phyloP scores from a whole-genome alignment of 768 basidiomycete genomes.

The Strobilomyces dryophilus region DNA sequence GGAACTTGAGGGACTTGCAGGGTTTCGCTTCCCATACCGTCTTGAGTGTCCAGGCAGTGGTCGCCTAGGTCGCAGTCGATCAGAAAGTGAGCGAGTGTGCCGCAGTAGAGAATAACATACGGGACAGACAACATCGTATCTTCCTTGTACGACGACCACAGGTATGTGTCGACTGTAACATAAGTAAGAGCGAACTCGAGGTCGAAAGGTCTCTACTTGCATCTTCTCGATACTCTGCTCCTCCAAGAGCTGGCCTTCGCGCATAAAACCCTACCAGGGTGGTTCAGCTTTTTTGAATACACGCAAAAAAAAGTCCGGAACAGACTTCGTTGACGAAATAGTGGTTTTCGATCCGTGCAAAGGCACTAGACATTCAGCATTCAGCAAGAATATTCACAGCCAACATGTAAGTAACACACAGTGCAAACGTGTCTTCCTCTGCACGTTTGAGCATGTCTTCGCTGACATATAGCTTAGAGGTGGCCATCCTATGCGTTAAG shows the following conservation, averaged over 20 bases:
- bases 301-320: conserved; percentile 2
- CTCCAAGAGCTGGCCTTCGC: conserved; percentile 84
- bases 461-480: conserved; percentile 70
- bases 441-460: conserved; percentile 64
- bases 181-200: conserved; percentile 3
- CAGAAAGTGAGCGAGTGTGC: neutral
- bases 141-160: conserved; percentile 73
- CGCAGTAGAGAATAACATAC: conserved; percentile 36
- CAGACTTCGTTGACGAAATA: conserved; percentile 80
- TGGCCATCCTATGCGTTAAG: conserved; percentile 61
- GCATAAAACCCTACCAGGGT: conserved; percentile 66
- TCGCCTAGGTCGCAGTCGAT: conserved; percentile 45
- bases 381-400: conserved; percentile 4
- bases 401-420: conserved; percentile 41
- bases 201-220: conserved; percentile 35
- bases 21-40: conserved; percentile 79
- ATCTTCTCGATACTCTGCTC: conserved; percentile 85
- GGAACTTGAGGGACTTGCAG: conserved; percentile 33
- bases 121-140: conserved; percentile 89
- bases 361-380: conserved; percentile 50
- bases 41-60: conserved; percentile 78
- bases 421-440: conserved; percentile 70
- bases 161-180: conserved; percentile 77
- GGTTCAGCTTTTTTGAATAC: conserved; percentile 4
- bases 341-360: conserved; percentile 87